Evolutionary conservation across 768 basidiomycete genomes (phyloP), one percentile per base, ranked within the genome.

Genomic region (Termitomyces sp.): DNA sequence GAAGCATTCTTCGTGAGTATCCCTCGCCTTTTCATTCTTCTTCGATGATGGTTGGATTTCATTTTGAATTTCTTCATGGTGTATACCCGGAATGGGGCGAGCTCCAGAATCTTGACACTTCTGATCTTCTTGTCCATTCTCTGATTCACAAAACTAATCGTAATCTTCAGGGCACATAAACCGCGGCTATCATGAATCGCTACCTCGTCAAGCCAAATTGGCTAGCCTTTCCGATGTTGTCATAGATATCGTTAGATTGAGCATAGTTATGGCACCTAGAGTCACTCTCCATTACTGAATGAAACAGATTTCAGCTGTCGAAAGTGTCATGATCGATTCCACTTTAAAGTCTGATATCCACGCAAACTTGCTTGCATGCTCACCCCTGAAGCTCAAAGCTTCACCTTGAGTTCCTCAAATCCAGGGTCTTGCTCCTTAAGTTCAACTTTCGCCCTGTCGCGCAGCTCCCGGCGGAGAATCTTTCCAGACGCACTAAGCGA

Each of bases 51-150:
- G 65, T 72, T 73, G 69, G 67, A 67, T 71, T 69, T 68, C 73
- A 8, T 75, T 72, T 71, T 86, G 89, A 90, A 91, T 91, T 91
- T 91, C 89, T 91, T 91, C 89, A 91, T 76, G 89, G 89, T 84
- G 86, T 72, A 88, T 87, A 86, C 84, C 82, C 75, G 56, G 42
- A 62, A 59, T 68, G 65, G 85, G 86, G 81, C 70, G 78, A 74
- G 89, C 89, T 87, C 87, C 89, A 86, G 66, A 82, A 79, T 64
- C 65, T 84, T 87, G 88, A 88, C 85, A 77, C 72, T 63, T 71
- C 78, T 80, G 77, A 80, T 58, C 5, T 53, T 38, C 26, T 30
- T 49, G 52, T 55, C 21, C 33, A 41, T 19, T 40, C 5, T 48
- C 10, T 44, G 2, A 17, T 3, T 14, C 53, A 57, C 58, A 5